Evolutionary conservation across 148 eudicot genomes (phyloP).

Genomic region (Chenopodium suecicum): DNA sequence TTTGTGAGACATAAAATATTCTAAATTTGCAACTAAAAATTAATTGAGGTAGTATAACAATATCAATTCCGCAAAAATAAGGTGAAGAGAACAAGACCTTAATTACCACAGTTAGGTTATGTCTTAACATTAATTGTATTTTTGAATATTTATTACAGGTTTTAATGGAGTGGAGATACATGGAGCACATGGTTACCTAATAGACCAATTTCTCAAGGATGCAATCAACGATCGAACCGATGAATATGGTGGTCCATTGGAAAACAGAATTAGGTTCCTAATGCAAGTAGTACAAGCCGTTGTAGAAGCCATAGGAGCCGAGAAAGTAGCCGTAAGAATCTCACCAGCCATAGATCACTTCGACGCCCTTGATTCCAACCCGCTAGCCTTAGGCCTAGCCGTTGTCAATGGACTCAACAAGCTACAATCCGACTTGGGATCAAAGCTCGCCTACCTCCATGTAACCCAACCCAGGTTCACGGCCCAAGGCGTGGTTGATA

Average conservation of each 20-base stretch:
- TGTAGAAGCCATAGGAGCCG: slow-evolving; percentile 51
- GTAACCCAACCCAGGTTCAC: slow-evolving; percentile 73
- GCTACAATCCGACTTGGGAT: slow-evolving; percentile 41
- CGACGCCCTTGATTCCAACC: slow-evolving; percentile 71
- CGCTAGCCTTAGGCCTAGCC: slow-evolving; percentile 60
- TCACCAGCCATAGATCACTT: slow-evolving; percentile 86
- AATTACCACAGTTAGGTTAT: no score
- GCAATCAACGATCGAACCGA: slow-evolving; percentile 79
- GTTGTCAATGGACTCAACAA: slow-evolving; percentile 59
- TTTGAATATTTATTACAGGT: slow-evolving; percentile 34
- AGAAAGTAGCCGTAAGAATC: slow-evolving; percentile 58
- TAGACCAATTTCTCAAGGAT: slow-evolving; percentile 83
- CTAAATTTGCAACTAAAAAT: no score
- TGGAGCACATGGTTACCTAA: slow-evolving; percentile 82
- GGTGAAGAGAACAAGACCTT: no score
- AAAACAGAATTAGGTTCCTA: slow-evolving; percentile 67
- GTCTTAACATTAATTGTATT: no score
- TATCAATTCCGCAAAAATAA: no score
- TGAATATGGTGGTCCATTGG: slow-evolving; percentile 69
- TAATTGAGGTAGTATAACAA: no score
- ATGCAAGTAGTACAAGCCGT: slow-evolving; percentile 54
- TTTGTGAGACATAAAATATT: no score
- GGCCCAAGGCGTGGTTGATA: slow-evolving; percentile 41
- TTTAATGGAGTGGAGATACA: slow-evolving; percentile 92
- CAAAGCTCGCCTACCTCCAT: slow-evolving; percentile 56